These are phyloP conservation scores for Sphaceloma murrayae DNA, from an alignment of 2,329 filamentous ascomycete species.

Conservation along the genomic window DNA sequence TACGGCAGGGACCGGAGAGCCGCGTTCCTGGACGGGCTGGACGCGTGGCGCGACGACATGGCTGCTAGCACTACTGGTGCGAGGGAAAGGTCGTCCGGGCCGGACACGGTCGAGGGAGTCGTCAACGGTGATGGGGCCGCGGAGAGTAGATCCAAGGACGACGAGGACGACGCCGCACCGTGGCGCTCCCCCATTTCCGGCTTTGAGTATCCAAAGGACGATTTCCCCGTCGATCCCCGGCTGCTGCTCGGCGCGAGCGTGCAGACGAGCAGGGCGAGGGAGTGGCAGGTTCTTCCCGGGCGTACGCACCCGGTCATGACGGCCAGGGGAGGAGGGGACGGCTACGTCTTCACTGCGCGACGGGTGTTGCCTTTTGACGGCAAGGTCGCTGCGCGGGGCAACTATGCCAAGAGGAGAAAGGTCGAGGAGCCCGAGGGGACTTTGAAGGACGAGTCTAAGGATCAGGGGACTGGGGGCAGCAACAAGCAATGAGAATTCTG, in stretches of 20 bases:
- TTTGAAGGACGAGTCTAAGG: neutral
- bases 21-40: conserved; percentile 53
- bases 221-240: conserved; percentile 83
- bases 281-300: conserved; percentile 86
- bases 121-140: neutral
- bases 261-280: conserved; percentile 67
- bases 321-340: conserved; percentile 73
- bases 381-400: conserved; percentile 20
- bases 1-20: conserved; percentile 73
- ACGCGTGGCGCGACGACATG: conserved; percentile 22
- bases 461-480: too few relatives aligned
- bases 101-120: neutral
- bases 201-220: conserved; percentile 38
- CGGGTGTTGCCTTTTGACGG: conserved; percentile 57
- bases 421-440: neutral
- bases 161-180: neutral
- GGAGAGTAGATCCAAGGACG: neutral
- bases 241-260: conserved; percentile 68
- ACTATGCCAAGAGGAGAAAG: conserved; percentile 20
- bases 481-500: too few relatives aligned
- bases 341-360: conserved; percentile 78
- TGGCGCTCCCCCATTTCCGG: conserved; percentile 1
- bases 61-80: neutral
- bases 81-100: too few relatives aligned
- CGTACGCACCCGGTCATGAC: conserved; percentile 94